Percentiles rank a stretch among this genome's conserved stretches.
phyloP scores from a whole-genome alignment of 495 filamentous ascomycete species.

The Pseudotulostoma volvatum region DNA sequence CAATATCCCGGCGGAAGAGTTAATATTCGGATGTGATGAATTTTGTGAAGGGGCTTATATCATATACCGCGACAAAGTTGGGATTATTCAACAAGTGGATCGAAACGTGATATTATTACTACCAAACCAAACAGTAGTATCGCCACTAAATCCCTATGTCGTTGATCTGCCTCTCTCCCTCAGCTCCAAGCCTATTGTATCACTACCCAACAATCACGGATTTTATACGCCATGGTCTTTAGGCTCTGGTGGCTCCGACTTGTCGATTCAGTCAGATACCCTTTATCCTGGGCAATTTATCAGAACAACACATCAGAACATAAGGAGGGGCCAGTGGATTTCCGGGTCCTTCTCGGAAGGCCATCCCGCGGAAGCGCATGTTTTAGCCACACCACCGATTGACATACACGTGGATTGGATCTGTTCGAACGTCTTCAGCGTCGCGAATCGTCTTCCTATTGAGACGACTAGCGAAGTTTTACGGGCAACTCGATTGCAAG shows the following conservation, averaged over 20 bases:
- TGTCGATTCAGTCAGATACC: constrained; percentile 7
- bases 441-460: constrained; percentile 1
- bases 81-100: constrained; percentile 8
- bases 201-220: constrained; percentile 1
- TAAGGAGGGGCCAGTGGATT: constrained; percentile 32
- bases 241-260: constrained; percentile 1
- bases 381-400: constrained; percentile 29
- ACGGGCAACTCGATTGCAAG: constrained; percentile 10
- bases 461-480: constrained; percentile 5
- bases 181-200: constrained; percentile 3
- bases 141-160: constrained; percentile 3
- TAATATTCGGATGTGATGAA: constrained; percentile 5
- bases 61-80: constrained; percentile 12
- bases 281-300: constrained; percentile 32
- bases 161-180: constrained; percentile 7
- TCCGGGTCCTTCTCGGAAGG: constrained; percentile 28
- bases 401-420: constrained; percentile 35
- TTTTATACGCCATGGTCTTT: not conserved
- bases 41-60: constrained; percentile 11
- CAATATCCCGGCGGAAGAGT: constrained; percentile 7
- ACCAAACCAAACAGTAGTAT: constrained; percentile 5
- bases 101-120: constrained; percentile 11
- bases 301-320: constrained; percentile 31
- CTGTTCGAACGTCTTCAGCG: constrained; percentile 23
- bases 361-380: constrained; percentile 24